Evolutionary conservation across 495 filamentous ascomycete genomes (phyloP).

Genomic region (Penicillium goetzii): DNA sequence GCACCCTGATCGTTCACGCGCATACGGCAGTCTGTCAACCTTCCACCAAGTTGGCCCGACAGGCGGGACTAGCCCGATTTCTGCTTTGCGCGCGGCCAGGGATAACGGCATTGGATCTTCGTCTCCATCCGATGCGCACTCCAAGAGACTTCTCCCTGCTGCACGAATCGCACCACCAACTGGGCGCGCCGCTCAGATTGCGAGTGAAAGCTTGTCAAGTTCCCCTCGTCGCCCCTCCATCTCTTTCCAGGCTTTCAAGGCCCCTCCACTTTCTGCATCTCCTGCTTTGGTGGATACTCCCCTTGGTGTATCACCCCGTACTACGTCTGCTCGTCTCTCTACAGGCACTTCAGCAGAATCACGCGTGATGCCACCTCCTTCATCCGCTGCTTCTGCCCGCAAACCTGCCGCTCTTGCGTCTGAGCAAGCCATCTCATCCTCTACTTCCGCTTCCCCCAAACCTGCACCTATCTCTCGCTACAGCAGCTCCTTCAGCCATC

Average conservation of each 20-base stretch:
- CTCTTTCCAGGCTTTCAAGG: constrained; percentile 95
- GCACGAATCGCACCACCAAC: constrained; percentile 54
- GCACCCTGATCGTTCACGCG: constrained; percentile 70
- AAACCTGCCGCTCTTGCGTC: constrained; percentile 50
- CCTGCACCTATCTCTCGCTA: constrained; percentile 71
- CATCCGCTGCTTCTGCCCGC: constrained; percentile 47
- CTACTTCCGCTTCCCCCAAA: constrained; percentile 71
- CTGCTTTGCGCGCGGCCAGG: constrained; percentile 73
- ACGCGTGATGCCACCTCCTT: constrained; percentile 62
- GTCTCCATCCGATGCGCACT: constrained; percentile 60
- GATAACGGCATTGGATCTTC: constrained; percentile 53
- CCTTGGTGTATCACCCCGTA: constrained; percentile 63
- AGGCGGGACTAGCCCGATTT: constrained; percentile 80
- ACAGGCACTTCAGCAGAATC: constrained; percentile 62
- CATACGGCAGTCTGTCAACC: constrained; percentile 91
- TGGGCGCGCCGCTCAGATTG: constrained; percentile 63
- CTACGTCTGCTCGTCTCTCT: constrained; percentile 57
- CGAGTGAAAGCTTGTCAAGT: constrained; percentile 52
- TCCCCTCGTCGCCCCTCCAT: constrained; percentile 77
- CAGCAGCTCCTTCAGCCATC: constrained; percentile 86
- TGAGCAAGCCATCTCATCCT: constrained; percentile 62
- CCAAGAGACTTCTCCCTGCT: constrained; percentile 61
- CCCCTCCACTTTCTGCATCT: constrained; percentile 89
- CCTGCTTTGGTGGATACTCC: constrained; percentile 63
- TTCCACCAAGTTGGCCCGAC: constrained; percentile 82